phyloP scores from a whole-genome alignment of 306 rosid species.

The Lathyrus oleraceus region DNA sequence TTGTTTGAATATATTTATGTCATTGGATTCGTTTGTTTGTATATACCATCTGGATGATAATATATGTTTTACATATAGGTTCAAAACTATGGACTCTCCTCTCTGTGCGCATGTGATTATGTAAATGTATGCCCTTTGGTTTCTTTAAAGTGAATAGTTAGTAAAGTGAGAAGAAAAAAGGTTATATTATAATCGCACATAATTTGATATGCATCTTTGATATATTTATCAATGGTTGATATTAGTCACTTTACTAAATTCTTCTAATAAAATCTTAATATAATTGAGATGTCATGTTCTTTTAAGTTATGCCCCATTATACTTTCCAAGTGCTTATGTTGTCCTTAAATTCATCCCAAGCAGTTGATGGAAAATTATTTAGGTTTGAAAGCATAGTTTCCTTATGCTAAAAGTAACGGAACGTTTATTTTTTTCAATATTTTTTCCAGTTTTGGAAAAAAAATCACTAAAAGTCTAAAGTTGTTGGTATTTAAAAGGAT shows the following conservation, averaged over 20 bases:
- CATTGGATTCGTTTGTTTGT: slow-evolving; percentile 30
- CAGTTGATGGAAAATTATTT: slow-evolving; percentile 2
- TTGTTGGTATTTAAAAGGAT: neutral
- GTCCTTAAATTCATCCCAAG: neutral
- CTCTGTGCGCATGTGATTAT: neutral
- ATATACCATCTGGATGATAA: slow-evolving; percentile 16
- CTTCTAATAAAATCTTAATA: neutral
- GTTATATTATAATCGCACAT: neutral
- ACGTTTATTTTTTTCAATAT: neutral
- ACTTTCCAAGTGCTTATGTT: slow-evolving; percentile 11
- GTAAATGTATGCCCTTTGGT: neutral
- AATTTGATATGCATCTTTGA: neutral
- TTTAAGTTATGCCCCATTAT: neutral
- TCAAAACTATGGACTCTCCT: neutral
- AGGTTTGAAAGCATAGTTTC: neutral
- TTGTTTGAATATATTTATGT: slow-evolving; percentile 41
- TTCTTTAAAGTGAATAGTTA: neutral
- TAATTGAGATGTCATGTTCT: neutral
- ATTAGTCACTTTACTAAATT: neutral
- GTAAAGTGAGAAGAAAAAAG: neutral
- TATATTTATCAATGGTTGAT: neutral
- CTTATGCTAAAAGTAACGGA: neutral
- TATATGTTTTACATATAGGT: slow-evolving; percentile 12
- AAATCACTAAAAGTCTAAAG: neutral
- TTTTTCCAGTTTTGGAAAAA: neutral